Conservation (phyloP, 352 stramenopile genomes). For the Aphanomyces invadans region DNA sequence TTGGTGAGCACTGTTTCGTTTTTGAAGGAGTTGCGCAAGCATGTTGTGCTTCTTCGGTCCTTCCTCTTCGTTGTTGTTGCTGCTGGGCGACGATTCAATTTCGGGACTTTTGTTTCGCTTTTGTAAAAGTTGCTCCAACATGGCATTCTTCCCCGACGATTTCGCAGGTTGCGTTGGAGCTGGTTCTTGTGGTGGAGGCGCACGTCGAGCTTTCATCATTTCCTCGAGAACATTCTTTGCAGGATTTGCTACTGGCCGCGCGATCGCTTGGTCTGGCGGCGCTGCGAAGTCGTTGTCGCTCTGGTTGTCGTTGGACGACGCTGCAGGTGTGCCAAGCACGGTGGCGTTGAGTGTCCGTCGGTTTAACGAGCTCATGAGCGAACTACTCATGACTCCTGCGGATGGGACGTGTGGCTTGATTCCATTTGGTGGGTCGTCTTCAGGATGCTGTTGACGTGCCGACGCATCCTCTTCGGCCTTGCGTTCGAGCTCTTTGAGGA, state of each 20-base stretch:
- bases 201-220: constrained; percentile 8
- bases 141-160: constrained; percentile 10
- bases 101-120: too few relatives aligned
- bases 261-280: not conserved
- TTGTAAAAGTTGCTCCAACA: constrained; percentile 22
- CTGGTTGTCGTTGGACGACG: not conserved
- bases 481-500: constrained; percentile 14
- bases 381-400: not conserved
- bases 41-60: not conserved
- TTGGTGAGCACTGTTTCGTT: not conserved
- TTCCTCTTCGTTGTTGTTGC: not conserved
- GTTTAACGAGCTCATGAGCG: not conserved
- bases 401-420: not conserved
- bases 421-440: not conserved
- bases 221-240: constrained; percentile 14
- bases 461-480: constrained; percentile 22
- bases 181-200: not conserved
- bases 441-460: not conserved
- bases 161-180: not conserved
- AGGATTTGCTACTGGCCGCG: not conserved
- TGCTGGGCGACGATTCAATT: not conserved
- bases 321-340: not conserved
- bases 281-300: not conserved
- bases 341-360: not conserved
- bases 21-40: not conserved